A percentile compares a stretch with the other conserved stretches of the same genome.
These are phyloP conservation scores for Panicum miliaceum DNA, from an alignment of 176 grass and related monocot genomes.

Conservation along the genomic window DNA sequence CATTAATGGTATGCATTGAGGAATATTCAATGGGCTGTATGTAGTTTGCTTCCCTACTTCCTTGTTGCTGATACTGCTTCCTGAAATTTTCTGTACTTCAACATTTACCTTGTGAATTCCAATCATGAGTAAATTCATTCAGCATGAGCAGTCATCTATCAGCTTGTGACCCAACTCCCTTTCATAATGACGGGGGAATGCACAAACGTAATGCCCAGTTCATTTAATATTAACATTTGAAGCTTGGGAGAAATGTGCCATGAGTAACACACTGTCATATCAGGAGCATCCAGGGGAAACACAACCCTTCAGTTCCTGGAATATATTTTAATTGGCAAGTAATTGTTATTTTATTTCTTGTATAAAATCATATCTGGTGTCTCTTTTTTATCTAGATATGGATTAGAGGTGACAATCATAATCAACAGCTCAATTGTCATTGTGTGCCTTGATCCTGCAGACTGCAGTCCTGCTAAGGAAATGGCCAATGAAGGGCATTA, in stretches of 20 bases:
- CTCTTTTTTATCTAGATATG: constrained; percentile 7
- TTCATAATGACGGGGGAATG: background rate
- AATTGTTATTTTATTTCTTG: background rate
- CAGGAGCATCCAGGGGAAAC: background rate
- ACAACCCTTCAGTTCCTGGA: background rate
- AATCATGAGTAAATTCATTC: background rate
- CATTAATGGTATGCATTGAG: background rate
- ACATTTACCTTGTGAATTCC: background rate
- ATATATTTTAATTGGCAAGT: background rate
- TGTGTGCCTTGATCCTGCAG: constrained; percentile 10
- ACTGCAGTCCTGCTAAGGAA: constrained; percentile 17
- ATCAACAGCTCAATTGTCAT: background rate
- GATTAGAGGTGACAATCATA: constrained; percentile 34
- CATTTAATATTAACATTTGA: background rate
- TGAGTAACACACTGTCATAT: background rate
- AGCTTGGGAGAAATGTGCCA: background rate
- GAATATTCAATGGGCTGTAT: background rate
- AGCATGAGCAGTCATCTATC: background rate
- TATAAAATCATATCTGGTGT: background rate
- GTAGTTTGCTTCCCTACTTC: background rate
- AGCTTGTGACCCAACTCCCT: background rate
- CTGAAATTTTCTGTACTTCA: constrained; percentile 23
- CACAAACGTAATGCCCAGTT: background rate
- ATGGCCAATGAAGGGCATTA: constrained; percentile 6
- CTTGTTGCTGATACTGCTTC: background rate